Evolutionary conservation across 331 rosid species (phyloP).

Genomic region (Arachis monticola): DNA sequence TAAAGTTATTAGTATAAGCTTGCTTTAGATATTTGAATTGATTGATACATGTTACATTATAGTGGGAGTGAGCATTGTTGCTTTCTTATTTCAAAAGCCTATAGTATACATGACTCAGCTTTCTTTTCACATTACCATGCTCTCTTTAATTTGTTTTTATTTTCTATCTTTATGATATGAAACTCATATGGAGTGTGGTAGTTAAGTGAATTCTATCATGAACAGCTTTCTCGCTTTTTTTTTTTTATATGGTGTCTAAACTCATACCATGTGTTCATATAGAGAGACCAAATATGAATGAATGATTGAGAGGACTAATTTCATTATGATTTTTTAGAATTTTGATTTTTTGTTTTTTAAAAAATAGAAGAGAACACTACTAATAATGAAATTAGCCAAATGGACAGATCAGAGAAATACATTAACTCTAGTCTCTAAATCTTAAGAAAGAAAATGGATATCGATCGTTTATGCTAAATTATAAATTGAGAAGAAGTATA

Average conservation of each 20-base stretch:
- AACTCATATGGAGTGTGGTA: background rate
- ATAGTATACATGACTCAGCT: background rate
- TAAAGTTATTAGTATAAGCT: background rate
- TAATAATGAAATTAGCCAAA: too few species aligned
- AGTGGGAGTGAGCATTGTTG: too few species aligned
- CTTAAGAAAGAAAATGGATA: too few species aligned
- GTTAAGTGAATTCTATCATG: background rate
- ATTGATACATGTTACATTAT: too few species aligned
- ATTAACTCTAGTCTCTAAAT: too few species aligned
- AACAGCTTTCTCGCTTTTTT: background rate
- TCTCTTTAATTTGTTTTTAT: background rate
- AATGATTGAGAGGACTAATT: background rate
- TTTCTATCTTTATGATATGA: background rate
- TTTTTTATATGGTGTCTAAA: background rate
- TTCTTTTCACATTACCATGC: background rate
- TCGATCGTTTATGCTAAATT: too few species aligned
- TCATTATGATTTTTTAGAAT: background rate
- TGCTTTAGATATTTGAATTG: too few species aligned
- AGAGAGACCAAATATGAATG: background rate
- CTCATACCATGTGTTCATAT: conserved; percentile 4
- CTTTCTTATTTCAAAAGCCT: background rate
- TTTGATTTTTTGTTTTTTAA: too few species aligned
- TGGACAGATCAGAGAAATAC: too few species aligned
- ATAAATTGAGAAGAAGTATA: too few species aligned
- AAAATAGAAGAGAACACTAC: too few species aligned